Percentiles rank a stretch among this genome's conserved stretches.
Conservation (phyloP, 2,329 filamentous ascomycete species). For the Seiridium unicorne region DNA sequence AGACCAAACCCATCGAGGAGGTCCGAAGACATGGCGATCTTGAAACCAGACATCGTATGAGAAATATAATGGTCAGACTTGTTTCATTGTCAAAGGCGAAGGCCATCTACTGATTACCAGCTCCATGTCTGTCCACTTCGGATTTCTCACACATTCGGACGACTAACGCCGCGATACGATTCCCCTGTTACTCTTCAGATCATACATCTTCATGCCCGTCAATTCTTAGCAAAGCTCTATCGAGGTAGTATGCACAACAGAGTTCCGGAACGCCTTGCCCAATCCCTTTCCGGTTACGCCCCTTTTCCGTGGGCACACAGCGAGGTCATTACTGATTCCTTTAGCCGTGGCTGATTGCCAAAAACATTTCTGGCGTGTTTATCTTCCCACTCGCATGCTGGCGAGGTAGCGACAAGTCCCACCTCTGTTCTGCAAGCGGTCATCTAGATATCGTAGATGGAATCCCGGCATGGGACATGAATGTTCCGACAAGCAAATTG, state of each 20-base stretch:
- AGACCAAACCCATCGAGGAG: too few relatives aligned
- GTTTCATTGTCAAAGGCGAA: too few relatives aligned
- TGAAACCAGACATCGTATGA: too few relatives aligned
- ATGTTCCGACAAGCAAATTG: background rate
- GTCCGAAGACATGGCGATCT: too few relatives aligned
- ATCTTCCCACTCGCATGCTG: too few relatives aligned
- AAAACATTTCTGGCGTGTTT: background rate
- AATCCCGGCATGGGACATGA: background rate
- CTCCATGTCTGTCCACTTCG: too few relatives aligned
- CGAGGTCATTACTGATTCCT: background rate
- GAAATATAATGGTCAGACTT: too few relatives aligned
- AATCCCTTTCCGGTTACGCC: background rate
- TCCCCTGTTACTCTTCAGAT: background rate
- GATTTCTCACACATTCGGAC: too few relatives aligned
- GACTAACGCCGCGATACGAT: too few relatives aligned
- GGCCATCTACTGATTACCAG: too few relatives aligned
- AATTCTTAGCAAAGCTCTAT: background rate
- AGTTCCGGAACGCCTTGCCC: slow-evolving; percentile 1
- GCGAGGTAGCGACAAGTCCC: too few relatives aligned
- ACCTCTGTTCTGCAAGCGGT: too few relatives aligned
- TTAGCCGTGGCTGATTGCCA: background rate
- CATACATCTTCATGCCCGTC: background rate
- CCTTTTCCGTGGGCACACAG: background rate
- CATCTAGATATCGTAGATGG: background rate
- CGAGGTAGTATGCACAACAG: slow-evolving; percentile 1